Conservation (phyloP, 1,139 yeast species). For the Meyerozyma athensensis region DNA sequence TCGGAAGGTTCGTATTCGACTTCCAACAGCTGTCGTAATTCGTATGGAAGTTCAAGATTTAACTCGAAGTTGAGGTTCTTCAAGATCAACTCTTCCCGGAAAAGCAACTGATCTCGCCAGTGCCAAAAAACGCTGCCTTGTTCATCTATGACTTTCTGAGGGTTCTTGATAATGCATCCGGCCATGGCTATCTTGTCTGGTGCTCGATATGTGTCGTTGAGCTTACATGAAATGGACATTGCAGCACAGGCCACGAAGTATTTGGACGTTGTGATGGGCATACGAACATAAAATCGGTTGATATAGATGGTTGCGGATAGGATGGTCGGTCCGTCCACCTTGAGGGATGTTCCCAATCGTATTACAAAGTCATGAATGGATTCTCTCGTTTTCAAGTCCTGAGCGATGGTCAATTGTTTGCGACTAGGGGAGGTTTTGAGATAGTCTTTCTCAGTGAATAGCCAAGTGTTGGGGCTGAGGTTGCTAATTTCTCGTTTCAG, state of each 20-base stretch:
- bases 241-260: conserved; percentile 47
- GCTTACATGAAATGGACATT: conserved; percentile 38
- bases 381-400: conserved; percentile 35
- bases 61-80: conserved; percentile 39
- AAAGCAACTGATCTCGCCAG: conserved; percentile 44
- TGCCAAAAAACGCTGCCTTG: conserved; percentile 42
- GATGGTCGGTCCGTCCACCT: conserved; percentile 41
- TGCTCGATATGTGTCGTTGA: conserved; percentile 39
- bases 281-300: conserved; percentile 39
- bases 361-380: conserved; percentile 39
- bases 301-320: conserved; percentile 40
- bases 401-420: conserved; percentile 18
- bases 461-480: conserved; percentile 23
- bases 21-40: conserved; percentile 19
- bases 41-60: conserved; percentile 36
- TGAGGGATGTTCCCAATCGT: conserved; percentile 32
- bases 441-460: conserved; percentile 30
- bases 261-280: conserved; percentile 42
- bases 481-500: neutral
- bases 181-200: conserved; percentile 42
- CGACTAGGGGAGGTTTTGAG: conserved; percentile 30
- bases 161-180: conserved; percentile 34
- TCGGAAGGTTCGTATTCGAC: conserved; percentile 5
- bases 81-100: conserved; percentile 40
- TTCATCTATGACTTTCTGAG: conserved; percentile 31